Evolutionary conservation across 352 stramenopile genomes (phyloP), one percentile per base, ranked within the genome.

Genomic region (Peronosclerospora sorghi): DNA sequence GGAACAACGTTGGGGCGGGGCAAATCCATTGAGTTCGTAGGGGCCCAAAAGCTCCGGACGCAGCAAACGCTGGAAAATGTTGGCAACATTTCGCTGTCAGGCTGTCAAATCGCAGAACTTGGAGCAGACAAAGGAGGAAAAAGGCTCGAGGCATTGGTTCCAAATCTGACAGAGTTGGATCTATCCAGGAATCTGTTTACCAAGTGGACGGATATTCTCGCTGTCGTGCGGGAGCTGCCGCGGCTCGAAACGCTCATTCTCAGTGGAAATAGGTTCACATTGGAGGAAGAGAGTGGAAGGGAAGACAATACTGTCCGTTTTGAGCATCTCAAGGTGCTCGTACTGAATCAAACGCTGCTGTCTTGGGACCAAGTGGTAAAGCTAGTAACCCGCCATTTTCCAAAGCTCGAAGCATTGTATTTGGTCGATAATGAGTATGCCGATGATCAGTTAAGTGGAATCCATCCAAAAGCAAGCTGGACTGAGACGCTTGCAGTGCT

Each of bases 1-100:
- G 65, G 65, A 26, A 84, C 76, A 23, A 65, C 73, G 21, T 52
- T 86, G 32, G 80, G 80, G 7, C 83, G 66, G 39, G 61, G 75
- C 26, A 80, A 82, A 20, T 65, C 69, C 23, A 91, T 94, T 37
- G 72, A 90, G 42, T 59, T 88, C 26, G 68, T 88, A 0, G 75
- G 79, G 8, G 73, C 72, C 19, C 51, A 83, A 41, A 83, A 84
- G 45, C 60, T 86, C 13, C 49, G 62, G 9, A 70, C 61, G 0
- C 65, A 81, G 43, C 72, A 83, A 41, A 84, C 72, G 12, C 54
- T 90, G 28, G 52, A 61, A 19, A 83, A 59, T 0, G 62, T 94
- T 35, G 69, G 79, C 50, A 85, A 89, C 39, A 78, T 91, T 53
- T 86, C 81, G 27, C 50, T 91, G 0, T 62, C 72, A 7, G 51